These are phyloP conservation scores for Termitomyces eurrhizus DNA, from an alignment of 768 basidiomycete species.

Conservation along the genomic window DNA sequence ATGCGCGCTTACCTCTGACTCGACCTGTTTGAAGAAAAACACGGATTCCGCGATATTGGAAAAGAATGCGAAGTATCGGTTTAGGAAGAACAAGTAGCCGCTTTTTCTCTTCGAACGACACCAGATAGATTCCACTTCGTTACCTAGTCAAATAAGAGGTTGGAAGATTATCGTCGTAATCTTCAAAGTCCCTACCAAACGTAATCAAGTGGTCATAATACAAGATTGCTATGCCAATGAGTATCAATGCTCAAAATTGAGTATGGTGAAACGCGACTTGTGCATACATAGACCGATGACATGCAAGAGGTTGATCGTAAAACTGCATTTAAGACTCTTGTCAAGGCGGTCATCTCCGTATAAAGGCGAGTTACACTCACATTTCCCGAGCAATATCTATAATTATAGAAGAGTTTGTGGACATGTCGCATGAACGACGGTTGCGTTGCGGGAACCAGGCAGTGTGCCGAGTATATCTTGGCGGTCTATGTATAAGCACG, in stretches of 20 bases:
- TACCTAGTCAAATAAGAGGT: background rate
- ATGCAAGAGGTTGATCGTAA: background rate
- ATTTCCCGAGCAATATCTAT: background rate
- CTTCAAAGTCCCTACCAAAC: background rate
- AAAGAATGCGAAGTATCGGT: slow-evolving; percentile 6
- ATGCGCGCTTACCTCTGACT: background rate
- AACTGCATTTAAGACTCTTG: background rate
- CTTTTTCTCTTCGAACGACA: slow-evolving; percentile 4
- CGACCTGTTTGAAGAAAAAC: background rate
- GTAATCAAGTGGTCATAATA: background rate
- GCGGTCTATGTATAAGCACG: background rate
- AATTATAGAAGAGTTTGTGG: background rate
- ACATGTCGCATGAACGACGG: background rate
- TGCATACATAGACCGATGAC: background rate
- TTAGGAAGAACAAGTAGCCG: slow-evolving; percentile 3
- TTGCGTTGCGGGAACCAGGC: background rate
- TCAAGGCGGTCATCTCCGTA: background rate
- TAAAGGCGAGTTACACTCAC: background rate
- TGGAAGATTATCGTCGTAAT: background rate
- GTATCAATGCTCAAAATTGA: background rate
- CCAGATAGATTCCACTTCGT: slow-evolving; percentile 12
- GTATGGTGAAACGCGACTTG: background rate
- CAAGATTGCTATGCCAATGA: background rate
- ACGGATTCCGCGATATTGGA: background rate
- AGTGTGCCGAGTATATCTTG: background rate